Evolutionary conservation across 768 basidiomycete species (phyloP).

Genomic region (Suillus weaverae): DNA sequence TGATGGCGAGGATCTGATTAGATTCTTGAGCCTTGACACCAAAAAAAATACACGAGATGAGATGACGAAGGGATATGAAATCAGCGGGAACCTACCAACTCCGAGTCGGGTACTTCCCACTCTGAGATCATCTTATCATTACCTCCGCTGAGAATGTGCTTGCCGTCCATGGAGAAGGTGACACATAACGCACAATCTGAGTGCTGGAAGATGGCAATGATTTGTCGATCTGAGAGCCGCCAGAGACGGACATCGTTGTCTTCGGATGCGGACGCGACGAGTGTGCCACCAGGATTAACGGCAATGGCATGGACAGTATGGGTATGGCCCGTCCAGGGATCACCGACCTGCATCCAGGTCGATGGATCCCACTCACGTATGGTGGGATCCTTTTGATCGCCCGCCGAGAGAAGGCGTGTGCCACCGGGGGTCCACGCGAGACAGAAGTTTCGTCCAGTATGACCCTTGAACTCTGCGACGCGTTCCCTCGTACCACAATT

Average conservation of each 20-base stretch:
- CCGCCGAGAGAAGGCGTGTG: background rate
- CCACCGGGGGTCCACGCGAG: background rate
- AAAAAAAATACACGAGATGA: background rate
- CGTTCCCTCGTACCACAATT: background rate
- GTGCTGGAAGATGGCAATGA: background rate
- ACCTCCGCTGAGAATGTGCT: background rate
- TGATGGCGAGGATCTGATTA: background rate
- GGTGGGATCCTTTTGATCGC: background rate
- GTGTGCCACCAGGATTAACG: background rate
- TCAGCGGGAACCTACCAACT: background rate
- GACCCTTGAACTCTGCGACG: background rate
- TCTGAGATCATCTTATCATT: background rate
- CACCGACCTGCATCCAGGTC: background rate
- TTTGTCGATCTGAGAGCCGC: background rate
- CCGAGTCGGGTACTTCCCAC: background rate
- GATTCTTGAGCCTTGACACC: background rate
- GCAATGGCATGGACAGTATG: background rate
- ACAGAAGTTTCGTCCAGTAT: background rate
- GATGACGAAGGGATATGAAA: background rate
- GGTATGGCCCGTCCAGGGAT: background rate
- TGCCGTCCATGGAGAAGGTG: background rate
- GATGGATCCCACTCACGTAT: background rate
- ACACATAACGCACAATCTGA: background rate
- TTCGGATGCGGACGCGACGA: background rate
- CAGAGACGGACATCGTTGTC: background rate